Base-by-base conservation (phyloP, 78 protist genomes). In the Dictyostelium intermedium region DNA sequence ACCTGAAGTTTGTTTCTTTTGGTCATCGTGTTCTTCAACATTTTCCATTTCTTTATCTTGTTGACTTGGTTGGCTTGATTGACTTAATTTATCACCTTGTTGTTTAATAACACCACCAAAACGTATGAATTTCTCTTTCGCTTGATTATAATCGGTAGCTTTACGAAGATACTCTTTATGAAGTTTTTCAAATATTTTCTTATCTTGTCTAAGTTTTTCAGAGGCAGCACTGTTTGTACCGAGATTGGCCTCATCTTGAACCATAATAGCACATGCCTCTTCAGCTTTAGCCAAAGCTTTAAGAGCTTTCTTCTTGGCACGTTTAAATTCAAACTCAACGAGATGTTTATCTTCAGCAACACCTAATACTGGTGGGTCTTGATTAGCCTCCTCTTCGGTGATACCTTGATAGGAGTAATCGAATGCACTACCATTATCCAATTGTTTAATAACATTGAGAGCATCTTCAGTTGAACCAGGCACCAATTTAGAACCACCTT, bases 381-480 rank as follows among this genome's bases (percentile, higher is more conserved):
- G 39, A 7, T 76, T 32, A 0, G 32, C 77, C 5, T 74, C 87
- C 34, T 87, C 93, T 23, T 82, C 86, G 0, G 94, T 30, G 6
- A 81, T 41, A 89, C 94, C 94, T 10, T 70, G 27, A 69, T 89
- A 89, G 2, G 85, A 43, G 84, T 79, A 89, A 77, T 89, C 87
- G 32, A 63, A 70, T 30, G 66, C 30, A 30, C 16, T 43, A n/a
- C 27, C 30, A 47, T 50, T 89, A 56, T 89, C 94, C 30, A 80
- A 18, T 37, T 66, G 66, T 70, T 69, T 78, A 60, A 89, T 89
- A 9, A 89, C 84, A 13, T 80, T 43, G 72, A 89, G 69, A 4
- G 94, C 94, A 23, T 80, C 87, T 27, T 83, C 45, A 7, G 43
- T 61, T 6, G 34, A 18, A 5, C 69, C 94, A 11, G 94, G 94